Evolutionary conservation across 2,329 filamentous ascomycete species (phyloP).

Genomic region (Pyrenophora graminea): DNA sequence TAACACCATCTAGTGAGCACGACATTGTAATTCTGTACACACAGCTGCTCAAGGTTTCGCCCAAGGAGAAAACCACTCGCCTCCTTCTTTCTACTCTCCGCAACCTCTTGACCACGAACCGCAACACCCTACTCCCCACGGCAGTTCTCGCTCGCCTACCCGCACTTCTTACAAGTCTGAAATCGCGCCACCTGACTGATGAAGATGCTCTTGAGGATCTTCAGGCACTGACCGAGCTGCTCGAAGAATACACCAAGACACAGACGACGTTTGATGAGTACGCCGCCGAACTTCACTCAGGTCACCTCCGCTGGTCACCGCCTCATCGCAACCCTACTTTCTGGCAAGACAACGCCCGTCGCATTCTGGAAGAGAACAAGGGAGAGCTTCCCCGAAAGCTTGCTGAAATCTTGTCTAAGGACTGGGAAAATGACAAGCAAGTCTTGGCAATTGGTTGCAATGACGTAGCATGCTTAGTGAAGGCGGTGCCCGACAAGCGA

Average conservation of each 20-base stretch:
- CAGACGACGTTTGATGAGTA: conserved; percentile 71
- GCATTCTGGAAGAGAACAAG: conserved; percentile 82
- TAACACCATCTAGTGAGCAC: conserved; percentile 70
- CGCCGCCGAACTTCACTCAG: conserved; percentile 80
- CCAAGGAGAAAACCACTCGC: conserved; percentile 97
- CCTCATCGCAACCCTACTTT: conserved; percentile 85
- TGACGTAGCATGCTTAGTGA: conserved; percentile 85
- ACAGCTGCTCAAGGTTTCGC: conserved; percentile 87
- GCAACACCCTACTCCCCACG: conserved; percentile 71
- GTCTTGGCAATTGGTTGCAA: conserved; percentile 92
- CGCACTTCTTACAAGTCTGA: conserved; percentile 61
- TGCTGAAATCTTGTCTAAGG: conserved; percentile 81
- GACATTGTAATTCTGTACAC: conserved; percentile 90
- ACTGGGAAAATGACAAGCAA: conserved; percentile 81
- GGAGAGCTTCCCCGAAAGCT: conserved; percentile 78
- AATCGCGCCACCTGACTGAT: conserved; percentile 56
- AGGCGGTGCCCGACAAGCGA: conserved; percentile 84
- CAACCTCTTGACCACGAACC: conserved; percentile 80
- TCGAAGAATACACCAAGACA: conserved; percentile 81
- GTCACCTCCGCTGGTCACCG: conserved; percentile 89
- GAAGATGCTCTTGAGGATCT: conserved; percentile 59
- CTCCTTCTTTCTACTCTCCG: conserved; percentile 85
- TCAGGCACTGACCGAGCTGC: conserved; percentile 59
- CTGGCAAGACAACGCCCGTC: conserved; percentile 88
- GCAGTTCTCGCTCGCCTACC: conserved; percentile 85